Base-by-base conservation (phyloP, 192 early-diverging fungal genomes). In the Entomortierella beljakovae region DNA sequence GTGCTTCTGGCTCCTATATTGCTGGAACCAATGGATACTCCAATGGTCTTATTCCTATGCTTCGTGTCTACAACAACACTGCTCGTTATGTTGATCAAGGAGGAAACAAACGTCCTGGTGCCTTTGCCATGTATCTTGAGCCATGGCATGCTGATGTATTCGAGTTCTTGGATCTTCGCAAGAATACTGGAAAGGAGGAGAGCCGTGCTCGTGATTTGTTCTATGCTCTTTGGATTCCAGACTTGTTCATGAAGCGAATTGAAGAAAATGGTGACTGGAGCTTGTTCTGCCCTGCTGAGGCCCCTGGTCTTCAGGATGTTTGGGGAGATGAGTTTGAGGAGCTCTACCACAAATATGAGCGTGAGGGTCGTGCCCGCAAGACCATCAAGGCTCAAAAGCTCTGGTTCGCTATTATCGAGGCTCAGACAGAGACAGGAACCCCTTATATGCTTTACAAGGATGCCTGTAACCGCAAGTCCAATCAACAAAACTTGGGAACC, bases 381-480 rank as follows among this genome's bases (percentile, higher is more conserved):
- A 91, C 91, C n/a, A 85, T 99, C 80, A 95, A 96, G 79, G 98
- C 98, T 33, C 96, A 99, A 75, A 98, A 97, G 87, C 86, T 99
- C 22, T 99, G 98, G 98, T 94, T 90, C 68, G 95, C 96, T 0
- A 96, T 99, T 56, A 73, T 99, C 34, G 98, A 99, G 60, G 85
- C 96, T 18, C 98, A 99, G 83, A 95, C 93, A 28, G 98, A 99
- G 86, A 99, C 98, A 7, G 98, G 98, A 33, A 97, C 91, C 10
- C 98, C 98, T 6, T 99, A 93, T 72, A 98, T 99, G 93, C 90
- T 99, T 34, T 99, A 99, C 90, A 98, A 99, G 87, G 98, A 99
- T 85, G 95, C 98, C 29, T 99, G 98, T 88, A 99, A 99, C 85
- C 87, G 94, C 84, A 99, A 99, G 87, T 96, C 94, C 20, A 99